Evolutionary conservation across 331 rosid genomes (phyloP).

Genomic region (Arachis monticola): DNA sequence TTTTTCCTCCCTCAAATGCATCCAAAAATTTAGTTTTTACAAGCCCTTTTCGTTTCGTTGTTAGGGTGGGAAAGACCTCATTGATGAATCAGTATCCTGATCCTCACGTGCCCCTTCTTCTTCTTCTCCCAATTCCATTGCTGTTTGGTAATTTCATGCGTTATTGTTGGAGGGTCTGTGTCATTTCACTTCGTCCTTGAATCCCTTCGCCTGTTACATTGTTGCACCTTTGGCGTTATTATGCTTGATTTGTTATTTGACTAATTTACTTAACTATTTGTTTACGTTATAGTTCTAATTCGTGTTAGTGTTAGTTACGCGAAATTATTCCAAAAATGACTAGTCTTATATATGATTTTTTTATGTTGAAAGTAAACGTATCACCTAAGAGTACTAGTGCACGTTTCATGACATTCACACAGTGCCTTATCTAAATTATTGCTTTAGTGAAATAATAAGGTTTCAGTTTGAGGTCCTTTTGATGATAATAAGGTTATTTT

Average conservation of each 20-base stretch:
- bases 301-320: too few relatives aligned
- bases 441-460: constrained; percentile 9
- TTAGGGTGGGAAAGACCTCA: constrained; percentile 97
- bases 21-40: neutral
- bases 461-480: constrained; percentile 33
- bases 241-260: neutral
- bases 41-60: constrained; percentile 1
- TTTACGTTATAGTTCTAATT: neutral
- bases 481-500: neutral
- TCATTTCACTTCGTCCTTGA: constrained; percentile 22
- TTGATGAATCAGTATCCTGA: constrained; percentile 98
- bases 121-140: neutral
- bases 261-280: neutral
- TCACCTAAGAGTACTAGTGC: neutral
- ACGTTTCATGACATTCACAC: neutral
- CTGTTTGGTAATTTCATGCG: constrained; percentile 20
- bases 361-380: too few relatives aligned
- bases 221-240: constrained; percentile 9
- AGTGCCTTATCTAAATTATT: neutral
- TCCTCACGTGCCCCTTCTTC: constrained; percentile 20
- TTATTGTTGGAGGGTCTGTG: constrained; percentile 6
- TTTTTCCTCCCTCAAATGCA: neutral
- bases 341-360: too few relatives aligned
- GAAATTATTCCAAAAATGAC: neutral
- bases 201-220: neutral